Evolutionary conservation across 2,329 filamentous ascomycete species (phyloP).

Genomic region (Ophiocordyceps camponoti-rufipedis): DNA sequence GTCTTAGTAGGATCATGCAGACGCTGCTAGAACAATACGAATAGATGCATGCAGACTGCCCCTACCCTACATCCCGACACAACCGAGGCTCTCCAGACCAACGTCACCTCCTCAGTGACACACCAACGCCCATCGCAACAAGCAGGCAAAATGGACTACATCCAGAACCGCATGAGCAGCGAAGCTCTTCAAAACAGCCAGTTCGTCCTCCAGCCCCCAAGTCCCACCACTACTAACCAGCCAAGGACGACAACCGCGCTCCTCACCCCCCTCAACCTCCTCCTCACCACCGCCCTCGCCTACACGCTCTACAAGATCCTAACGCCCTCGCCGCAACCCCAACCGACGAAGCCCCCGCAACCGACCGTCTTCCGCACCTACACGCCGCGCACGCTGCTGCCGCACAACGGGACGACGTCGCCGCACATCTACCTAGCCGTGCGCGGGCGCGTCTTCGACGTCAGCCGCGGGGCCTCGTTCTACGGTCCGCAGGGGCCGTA

Average conservation of each 20-base stretch:
- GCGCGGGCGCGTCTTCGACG: conserved; percentile 80
- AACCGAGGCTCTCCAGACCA: not conserved
- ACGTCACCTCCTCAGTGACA: not conserved
- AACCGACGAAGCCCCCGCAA: conserved; percentile 32
- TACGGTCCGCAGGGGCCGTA: conserved; percentile 94
- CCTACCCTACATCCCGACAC: not conserved
- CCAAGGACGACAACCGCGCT: conserved; percentile 19
- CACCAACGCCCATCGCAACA: not conserved
- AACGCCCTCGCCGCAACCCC: conserved; percentile 24
- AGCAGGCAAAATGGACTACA: conserved; percentile 30
- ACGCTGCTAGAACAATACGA: too few relatives aligned
- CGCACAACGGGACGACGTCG: conserved; percentile 65
- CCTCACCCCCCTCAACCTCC: conserved; percentile 43
- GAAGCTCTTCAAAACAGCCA: conserved; percentile 21
- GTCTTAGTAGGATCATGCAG: not conserved
- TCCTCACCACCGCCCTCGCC: conserved; percentile 36
- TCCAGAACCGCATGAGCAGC: conserved; percentile 35
- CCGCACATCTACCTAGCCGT: conserved; percentile 75
- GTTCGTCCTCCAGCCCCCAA: conserved; percentile 8
- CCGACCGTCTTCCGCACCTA: conserved; percentile 49
- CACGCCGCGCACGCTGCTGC: conserved; percentile 64
- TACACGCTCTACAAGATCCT: conserved; percentile 39
- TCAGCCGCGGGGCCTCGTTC: conserved; percentile 72
- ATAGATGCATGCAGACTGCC: too few relatives aligned
- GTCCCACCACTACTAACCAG: not conserved